Evolutionary conservation across 305 asterid species (phyloP), one percentile per base, ranked within the genome.

Genomic region (Stenogyne calaminthoides): DNA sequence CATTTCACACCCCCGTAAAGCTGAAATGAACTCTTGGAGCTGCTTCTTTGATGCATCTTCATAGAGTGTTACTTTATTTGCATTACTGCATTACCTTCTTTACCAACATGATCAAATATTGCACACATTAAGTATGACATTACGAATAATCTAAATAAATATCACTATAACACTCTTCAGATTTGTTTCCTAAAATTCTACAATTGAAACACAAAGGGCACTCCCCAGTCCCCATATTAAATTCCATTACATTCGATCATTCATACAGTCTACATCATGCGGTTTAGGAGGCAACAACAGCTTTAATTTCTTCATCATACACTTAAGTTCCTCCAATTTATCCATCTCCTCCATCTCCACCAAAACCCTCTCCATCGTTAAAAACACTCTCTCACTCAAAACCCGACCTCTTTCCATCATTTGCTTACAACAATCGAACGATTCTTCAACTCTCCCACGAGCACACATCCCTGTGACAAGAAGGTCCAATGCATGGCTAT

Each of bases 1-100:
- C 74, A 79, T 76, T 77, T 88, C 96, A 79, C 98, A 95, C 67
- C 99, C 99, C 69, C 96, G 95, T 40, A 95, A 83, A 78, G 88
- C 93, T 59, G 96, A 85, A 79, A 91, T 86, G 82, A 95, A 92
- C 90, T 95, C 96, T 72, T 89, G 97, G 70, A 95, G 95, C 84
- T 83, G 88, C 83, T 90, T 95, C 85, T 88, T 95, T 64, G 96
- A 60, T 18, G 98, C 97, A 83, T 95, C 99, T 83, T 95, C 99
- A 39, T 92, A 95, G 27, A 95, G 83, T 69, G 84, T 81, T 66
- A 95, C 99, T 84, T 91, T 95, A 80, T 82, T 89, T 64, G 98
- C 90, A 76, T 95, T 92, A 84, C 99, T 89, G 72, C 99, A n/a
- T n/a, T n/a, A n/a, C n/a, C n/a, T n/a, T n/a, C n/a, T n/a, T 22